A percentile compares a stretch with the other conserved stretches of the same genome.
phyloP scores from a whole-genome alignment of 1,139 yeast species.

The Protomyces lactucae-debilis region DNA sequence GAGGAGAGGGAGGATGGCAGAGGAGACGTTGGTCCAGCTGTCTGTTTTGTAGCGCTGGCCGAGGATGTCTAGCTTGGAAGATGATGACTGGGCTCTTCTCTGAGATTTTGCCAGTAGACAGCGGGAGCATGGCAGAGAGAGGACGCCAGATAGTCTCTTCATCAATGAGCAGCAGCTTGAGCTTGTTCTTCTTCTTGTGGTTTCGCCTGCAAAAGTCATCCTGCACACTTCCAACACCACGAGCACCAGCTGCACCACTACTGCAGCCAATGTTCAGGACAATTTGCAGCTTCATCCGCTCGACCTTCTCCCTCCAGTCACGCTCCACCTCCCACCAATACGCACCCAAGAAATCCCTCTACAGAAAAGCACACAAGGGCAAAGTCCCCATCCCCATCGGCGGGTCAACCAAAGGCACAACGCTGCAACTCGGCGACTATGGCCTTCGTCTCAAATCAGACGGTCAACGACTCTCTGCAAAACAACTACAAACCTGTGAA shows the following conservation, averaged over 20 bases:
- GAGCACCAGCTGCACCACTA: no score
- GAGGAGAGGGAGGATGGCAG: conserved; percentile 62
- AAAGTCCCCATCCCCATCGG: conserved; percentile 92
- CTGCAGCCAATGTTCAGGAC: background rate
- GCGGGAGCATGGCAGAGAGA: background rate
- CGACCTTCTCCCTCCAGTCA: conserved; percentile 16
- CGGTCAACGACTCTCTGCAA: conserved; percentile 83
- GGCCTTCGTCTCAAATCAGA: conserved; percentile 84
- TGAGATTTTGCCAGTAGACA: background rate
- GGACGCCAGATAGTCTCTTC: background rate
- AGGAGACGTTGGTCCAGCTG: conserved; percentile 82
- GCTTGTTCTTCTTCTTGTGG: background rate
- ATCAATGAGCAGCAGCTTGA: no score
- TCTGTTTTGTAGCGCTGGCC: conserved; percentile 58
- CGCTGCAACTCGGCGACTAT: conserved; percentile 70
- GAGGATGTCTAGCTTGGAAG: conserved; percentile 38
- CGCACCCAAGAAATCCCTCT: conserved; percentile 62
- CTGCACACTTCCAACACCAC: no score
- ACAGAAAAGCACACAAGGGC: conserved; percentile 86
- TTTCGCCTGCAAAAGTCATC: no score
- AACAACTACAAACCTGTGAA: conserved; percentile 87
- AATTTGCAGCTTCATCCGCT: conserved; percentile 11
- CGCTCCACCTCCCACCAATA: conserved; percentile 29
- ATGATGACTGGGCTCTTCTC: background rate
- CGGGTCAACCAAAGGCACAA: conserved; percentile 84